phyloP scores from a whole-genome alignment of 768 basidiomycete genomes.

The Fomitopsis pulvina region DNA sequence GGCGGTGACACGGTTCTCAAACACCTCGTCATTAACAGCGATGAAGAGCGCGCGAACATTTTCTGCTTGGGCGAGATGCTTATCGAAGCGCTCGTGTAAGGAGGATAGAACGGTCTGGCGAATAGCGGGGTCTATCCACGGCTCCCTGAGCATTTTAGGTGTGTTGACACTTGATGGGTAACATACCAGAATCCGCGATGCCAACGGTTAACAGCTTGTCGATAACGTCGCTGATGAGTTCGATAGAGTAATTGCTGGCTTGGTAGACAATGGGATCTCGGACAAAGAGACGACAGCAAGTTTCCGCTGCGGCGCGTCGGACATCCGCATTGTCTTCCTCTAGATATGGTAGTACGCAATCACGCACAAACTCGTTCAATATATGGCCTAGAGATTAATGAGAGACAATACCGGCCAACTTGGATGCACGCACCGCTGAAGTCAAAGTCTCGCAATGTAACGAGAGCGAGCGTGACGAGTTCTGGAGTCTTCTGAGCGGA shows the following conservation, averaged over 20 bases:
- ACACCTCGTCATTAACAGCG: constrained; percentile 94
- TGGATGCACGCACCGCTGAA: constrained; percentile 63
- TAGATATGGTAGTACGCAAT: constrained; percentile 85
- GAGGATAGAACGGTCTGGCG: constrained; percentile 80
- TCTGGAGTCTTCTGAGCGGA: constrained; percentile 55
- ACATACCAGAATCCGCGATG: constrained; percentile 88
- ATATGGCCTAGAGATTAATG: constrained; percentile 60
- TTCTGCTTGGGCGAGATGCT: constrained; percentile 95
- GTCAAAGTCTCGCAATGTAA: constrained; percentile 86
- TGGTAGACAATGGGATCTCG: constrained; percentile 95
- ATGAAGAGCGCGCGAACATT: constrained; percentile 97
- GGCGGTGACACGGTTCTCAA: constrained; percentile 88
- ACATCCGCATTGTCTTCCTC: constrained; percentile 90
- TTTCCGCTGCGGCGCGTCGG: constrained; percentile 81
- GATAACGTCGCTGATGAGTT: constrained; percentile 96
- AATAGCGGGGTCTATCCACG: constrained; percentile 60
- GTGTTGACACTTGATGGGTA: constrained; percentile 3
- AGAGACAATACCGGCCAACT: constrained; percentile 1
- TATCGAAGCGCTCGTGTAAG: constrained; percentile 91
- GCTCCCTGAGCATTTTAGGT: constrained; percentile 4
- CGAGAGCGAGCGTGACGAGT: constrained; percentile 73
- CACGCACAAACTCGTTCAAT: constrained; percentile 92
- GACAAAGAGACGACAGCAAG: constrained; percentile 88
- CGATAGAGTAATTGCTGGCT: constrained; percentile 91
- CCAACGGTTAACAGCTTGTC: constrained; percentile 94